Percentiles rank a stretch among this genome's conserved stretches.
Evolutionary conservation across 805 yeast species (phyloP).

Genomic region (Pichia pseudocactophila): DNA sequence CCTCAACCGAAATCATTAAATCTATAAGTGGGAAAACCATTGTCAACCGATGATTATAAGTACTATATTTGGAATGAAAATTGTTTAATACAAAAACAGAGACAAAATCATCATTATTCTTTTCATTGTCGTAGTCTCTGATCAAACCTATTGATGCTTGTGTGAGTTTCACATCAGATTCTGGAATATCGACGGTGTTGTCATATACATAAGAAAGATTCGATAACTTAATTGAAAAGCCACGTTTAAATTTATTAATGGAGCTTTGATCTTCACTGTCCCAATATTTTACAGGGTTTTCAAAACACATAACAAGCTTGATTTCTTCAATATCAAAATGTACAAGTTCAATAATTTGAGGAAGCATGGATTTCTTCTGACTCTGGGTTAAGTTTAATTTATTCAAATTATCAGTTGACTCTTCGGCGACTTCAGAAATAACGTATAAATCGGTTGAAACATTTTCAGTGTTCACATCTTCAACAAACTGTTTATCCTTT

Average conservation of each 20-base stretch:
- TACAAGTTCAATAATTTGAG: slow-evolving; percentile 6
- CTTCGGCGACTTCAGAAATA: background rate
- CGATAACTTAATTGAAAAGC: slow-evolving; percentile 12
- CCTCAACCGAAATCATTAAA: slow-evolving; percentile 22
- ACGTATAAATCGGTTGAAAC: background rate
- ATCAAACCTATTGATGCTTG: slow-evolving; percentile 12
- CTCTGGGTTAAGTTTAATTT: background rate
- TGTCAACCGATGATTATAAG: slow-evolving; percentile 13
- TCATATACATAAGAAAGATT: slow-evolving; percentile 7
- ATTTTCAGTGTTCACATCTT: background rate
- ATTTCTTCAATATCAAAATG: slow-evolving; percentile 11
- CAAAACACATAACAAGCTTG: slow-evolving; percentile 21
- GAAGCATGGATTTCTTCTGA: slow-evolving; percentile 9
- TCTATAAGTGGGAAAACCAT: slow-evolving; percentile 22
- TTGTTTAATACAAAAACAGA: slow-evolving; percentile 12
- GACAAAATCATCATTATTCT: slow-evolving; percentile 3
- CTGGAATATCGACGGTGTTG: slow-evolving; percentile 10
- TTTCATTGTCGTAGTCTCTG: slow-evolving; percentile 17
- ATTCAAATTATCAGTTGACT: background rate
- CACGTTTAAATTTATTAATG: slow-evolving; percentile 23
- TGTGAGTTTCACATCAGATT: slow-evolving; percentile 9
- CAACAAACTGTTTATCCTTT: background rate
- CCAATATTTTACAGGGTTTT: slow-evolving; percentile 24
- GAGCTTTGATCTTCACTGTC: slow-evolving; percentile 23
- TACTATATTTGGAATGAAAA: slow-evolving; percentile 12